phyloP scores from a whole-genome alignment of 345 rosid genomes.

The Salix arbutifolia region DNA sequence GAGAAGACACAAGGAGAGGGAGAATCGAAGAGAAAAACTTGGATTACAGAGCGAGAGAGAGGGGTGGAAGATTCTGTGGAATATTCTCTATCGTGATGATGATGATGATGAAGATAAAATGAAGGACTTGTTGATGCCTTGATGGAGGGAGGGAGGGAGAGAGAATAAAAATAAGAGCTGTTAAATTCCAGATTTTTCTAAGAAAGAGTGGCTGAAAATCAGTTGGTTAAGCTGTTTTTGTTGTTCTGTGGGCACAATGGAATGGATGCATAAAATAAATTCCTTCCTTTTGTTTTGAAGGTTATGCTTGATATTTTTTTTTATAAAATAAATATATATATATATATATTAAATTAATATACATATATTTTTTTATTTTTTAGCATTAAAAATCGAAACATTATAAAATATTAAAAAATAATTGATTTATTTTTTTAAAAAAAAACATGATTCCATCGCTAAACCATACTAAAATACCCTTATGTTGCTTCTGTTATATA shows the following conservation, averaged over 20 bases:
- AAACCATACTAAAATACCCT: neutral
- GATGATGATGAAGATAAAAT: neutral
- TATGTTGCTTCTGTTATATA: neutral
- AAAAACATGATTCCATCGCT: neutral
- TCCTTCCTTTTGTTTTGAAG: too few relatives aligned
- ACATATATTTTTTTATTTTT: too few relatives aligned
- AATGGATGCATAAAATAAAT: neutral
- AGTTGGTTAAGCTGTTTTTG: constrained; percentile 17
- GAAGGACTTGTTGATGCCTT: neutral
- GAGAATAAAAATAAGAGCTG: constrained; percentile 10
- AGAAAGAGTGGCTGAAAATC: constrained; percentile 35
- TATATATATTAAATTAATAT: too few relatives aligned
- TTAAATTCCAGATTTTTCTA: constrained; percentile 45
- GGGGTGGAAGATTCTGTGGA: constrained; percentile 30
- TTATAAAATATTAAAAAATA: neutral
- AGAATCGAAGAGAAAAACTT: constrained; percentile 5
- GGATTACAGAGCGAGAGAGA: constrained; percentile 11
- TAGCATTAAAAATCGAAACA: neutral
- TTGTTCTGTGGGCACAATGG: neutral
- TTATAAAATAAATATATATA: too few relatives aligned
- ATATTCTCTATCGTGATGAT: constrained; percentile 6
- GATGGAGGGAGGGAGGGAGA: neutral
- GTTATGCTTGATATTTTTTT: too few relatives aligned
- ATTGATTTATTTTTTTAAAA: neutral
- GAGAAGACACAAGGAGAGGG: neutral